Evolutionary conservation across 1,284 basidiomycete species (phyloP).

Genomic region (Rhodotorula sp.): DNA sequence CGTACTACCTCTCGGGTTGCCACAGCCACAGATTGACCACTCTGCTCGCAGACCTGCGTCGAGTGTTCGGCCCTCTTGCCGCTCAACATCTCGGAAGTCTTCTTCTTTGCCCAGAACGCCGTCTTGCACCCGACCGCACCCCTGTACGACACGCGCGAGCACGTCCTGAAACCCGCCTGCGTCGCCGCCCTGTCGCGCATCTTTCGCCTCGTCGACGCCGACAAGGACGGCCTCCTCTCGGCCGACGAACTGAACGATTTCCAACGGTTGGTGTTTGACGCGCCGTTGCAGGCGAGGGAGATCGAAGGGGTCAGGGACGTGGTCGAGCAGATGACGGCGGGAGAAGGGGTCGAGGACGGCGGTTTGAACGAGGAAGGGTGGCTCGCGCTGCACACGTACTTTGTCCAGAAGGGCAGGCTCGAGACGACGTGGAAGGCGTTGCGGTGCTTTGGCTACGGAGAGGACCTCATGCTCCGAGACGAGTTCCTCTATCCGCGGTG

Average conservation of each 20-base stretch:
- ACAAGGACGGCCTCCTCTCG: slow-evolving; percentile 91
- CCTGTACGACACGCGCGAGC: slow-evolving; percentile 92
- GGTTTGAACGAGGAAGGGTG: slow-evolving; percentile 94
- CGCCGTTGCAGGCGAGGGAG: slow-evolving; percentile 87
- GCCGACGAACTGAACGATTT: slow-evolving; percentile 93
- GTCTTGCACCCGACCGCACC: slow-evolving; percentile 96
- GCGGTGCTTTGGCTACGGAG: slow-evolving; percentile 92
- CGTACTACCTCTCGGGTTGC: fast-evolving
- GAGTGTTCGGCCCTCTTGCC: slow-evolving; percentile 90
- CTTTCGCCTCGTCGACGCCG: slow-evolving; percentile 91
- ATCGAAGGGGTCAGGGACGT: slow-evolving; percentile 61
- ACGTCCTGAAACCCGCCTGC: slow-evolving; percentile 91
- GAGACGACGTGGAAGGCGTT: slow-evolving; percentile 99
- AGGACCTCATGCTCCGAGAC: slow-evolving; percentile 87
- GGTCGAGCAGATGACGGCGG: slow-evolving; percentile 23
- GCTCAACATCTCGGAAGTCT: slow-evolving; percentile 95
- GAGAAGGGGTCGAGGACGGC: slow-evolving; percentile 67
- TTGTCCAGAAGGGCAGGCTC: slow-evolving; percentile 92
- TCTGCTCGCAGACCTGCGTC: slow-evolving; percentile 72
- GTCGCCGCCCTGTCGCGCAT: slow-evolving; percentile 84
- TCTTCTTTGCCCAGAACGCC: slow-evolving; percentile 98
- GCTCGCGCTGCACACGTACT: slow-evolving; percentile 91
- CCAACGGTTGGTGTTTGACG: slow-evolving; percentile 61
- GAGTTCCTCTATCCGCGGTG: slow-evolving; percentile 81
- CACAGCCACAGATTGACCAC: too few species aligned